Percentiles rank a stretch among this genome's conserved stretches.
These are phyloP conservation scores for Aspergillus sparsus DNA, from an alignment of 495 filamentous ascomycete species.

Conservation along the genomic window DNA sequence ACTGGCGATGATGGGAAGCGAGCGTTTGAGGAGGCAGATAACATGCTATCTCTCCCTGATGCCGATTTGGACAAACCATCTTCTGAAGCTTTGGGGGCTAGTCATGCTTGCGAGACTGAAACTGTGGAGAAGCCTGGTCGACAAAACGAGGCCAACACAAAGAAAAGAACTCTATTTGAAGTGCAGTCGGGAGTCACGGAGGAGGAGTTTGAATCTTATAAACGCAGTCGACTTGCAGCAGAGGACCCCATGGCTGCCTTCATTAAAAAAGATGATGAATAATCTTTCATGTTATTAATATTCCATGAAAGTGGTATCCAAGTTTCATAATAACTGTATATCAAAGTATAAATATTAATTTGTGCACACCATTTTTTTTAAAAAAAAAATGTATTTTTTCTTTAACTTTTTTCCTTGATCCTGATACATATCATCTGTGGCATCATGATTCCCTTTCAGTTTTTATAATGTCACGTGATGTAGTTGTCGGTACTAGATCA, in stretches of 20 bases:
- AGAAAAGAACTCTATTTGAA: slow-evolving; percentile 73
- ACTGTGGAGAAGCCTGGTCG: slow-evolving; percentile 31
- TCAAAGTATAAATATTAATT: not conserved
- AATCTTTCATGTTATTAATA: slow-evolving; percentile 25
- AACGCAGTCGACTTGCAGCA: slow-evolving; percentile 64
- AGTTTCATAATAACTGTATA: not conserved
- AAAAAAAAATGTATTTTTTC: too few species aligned
- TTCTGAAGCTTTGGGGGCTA: slow-evolving; percentile 22
- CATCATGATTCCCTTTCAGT: too few species aligned
- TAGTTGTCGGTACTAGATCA: slow-evolving; percentile 6
- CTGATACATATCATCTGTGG: too few species aligned
- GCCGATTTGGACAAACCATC: slow-evolving; percentile 31
- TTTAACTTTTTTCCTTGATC: too few species aligned
- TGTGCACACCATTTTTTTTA: not conserved
- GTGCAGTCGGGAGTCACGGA: slow-evolving; percentile 72
- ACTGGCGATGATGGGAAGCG: slow-evolving; percentile 82
- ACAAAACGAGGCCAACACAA: slow-evolving; percentile 40
- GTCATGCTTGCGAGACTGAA: slow-evolving; percentile 33
- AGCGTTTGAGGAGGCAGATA: slow-evolving; percentile 68
- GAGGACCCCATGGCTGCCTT: slow-evolving; percentile 87
- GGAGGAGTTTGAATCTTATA: slow-evolving; percentile 81
- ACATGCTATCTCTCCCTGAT: slow-evolving; percentile 49
- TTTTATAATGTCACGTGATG: not conserved
- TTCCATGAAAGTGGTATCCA: slow-evolving; percentile 8
- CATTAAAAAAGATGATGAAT: slow-evolving; percentile 56